These are phyloP conservation scores for Candida boidinii DNA, from an alignment of 805 yeast genomes.

Conservation along the genomic window DNA sequence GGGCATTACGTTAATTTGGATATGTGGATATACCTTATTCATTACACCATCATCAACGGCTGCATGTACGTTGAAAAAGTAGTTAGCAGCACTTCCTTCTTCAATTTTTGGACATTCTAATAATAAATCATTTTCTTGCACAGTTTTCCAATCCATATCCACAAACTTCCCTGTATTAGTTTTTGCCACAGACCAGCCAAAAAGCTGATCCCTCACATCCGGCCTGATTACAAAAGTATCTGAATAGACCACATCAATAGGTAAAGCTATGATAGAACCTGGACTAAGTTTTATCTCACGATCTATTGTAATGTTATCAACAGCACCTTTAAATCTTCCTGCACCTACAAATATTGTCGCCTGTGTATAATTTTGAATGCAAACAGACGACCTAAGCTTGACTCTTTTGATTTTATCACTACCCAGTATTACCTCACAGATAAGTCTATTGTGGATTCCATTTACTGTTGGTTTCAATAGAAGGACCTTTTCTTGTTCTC, in stretches of 20 bases:
- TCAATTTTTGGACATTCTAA: slow-evolving; percentile 49
- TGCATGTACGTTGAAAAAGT: slow-evolving; percentile 68
- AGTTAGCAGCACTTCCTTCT: slow-evolving; percentile 23
- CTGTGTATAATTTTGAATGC: slow-evolving; percentile 59
- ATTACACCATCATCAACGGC: slow-evolving; percentile 43
- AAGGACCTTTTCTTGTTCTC: slow-evolving; percentile 78
- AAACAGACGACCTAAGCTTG: slow-evolving; percentile 67
- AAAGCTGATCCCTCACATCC: background rate
- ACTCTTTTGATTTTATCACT: slow-evolving; percentile 75
- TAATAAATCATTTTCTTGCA: slow-evolving; percentile 41
- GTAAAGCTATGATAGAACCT: slow-evolving; percentile 55
- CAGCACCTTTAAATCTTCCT: slow-evolving; percentile 21
- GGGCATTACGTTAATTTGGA: slow-evolving; percentile 69
- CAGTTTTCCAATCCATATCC: slow-evolving; percentile 53
- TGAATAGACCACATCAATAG: slow-evolving; percentile 59
- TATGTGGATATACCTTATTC: slow-evolving; percentile 82
- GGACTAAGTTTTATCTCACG: slow-evolving; percentile 39
- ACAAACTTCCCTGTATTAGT: slow-evolving; percentile 1
- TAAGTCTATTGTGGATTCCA: slow-evolving; percentile 59
- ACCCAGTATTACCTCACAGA: slow-evolving; percentile 61
- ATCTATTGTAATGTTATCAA: too few species aligned
- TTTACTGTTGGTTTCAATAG: slow-evolving; percentile 50
- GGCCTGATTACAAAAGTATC: slow-evolving; percentile 59
- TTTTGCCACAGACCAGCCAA: background rate
- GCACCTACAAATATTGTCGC: slow-evolving; percentile 41